These are phyloP conservation scores for Ophiostoma triangulosporum DNA, from an alignment of 2,329 filamentous ascomycete genomes.

Conservation along the genomic window DNA sequence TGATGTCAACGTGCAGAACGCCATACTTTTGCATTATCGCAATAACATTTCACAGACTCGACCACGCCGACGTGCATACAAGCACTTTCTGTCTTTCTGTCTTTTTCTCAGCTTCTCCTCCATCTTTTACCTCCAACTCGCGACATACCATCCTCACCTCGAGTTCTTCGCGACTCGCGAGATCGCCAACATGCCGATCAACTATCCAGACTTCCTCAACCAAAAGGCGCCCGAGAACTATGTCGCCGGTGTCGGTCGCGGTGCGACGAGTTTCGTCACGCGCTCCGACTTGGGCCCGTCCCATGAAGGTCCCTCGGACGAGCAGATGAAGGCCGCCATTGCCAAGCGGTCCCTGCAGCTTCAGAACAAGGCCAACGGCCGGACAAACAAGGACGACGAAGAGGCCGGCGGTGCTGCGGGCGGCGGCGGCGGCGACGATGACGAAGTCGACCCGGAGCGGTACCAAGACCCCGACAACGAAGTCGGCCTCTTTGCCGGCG, in stretches of 20 bases:
- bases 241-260: constrained; percentile 91
- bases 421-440: constrained; percentile 55
- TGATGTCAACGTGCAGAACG: not conserved
- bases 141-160: too few relatives aligned
- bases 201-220: constrained; percentile 62
- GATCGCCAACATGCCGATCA: constrained; percentile 30
- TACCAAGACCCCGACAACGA: constrained; percentile 97
- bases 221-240: constrained; percentile 79
- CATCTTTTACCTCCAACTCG: too few relatives aligned
- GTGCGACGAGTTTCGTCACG: constrained; percentile 95
- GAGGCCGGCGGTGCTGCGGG: constrained; percentile 24
- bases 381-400: constrained; percentile 47
- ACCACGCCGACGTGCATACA: not conserved
- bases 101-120: too few relatives aligned
- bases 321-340: constrained; percentile 95
- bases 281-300: constrained; percentile 92
- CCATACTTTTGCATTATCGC: not conserved
- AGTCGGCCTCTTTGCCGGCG: constrained; percentile 85
- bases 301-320: constrained; percentile 86
- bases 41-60: not conserved
- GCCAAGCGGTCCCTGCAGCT: constrained; percentile 84
- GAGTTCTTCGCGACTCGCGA: not conserved
- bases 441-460: constrained; percentile 46
- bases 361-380: constrained; percentile 32
- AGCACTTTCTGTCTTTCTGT: not conserved